phyloP scores from a whole-genome alignment of 176 grass and related monocot species.

The Musa acuminata region DNA sequence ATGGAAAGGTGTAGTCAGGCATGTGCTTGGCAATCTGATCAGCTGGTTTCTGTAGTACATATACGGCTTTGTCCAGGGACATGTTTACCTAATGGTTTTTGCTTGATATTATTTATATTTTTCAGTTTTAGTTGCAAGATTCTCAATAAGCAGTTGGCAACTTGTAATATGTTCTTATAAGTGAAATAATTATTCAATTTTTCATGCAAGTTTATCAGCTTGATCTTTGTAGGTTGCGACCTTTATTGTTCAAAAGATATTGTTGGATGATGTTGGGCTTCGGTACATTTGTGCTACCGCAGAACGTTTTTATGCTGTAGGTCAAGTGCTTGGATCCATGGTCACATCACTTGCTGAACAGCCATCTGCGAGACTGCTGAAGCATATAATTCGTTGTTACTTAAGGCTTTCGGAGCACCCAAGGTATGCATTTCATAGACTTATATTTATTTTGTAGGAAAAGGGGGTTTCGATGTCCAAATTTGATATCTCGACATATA shows the following conservation, averaged over 20 bases:
- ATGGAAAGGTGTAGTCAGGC: too few relatives aligned
- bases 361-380: constrained; percentile 7
- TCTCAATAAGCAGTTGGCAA: background rate
- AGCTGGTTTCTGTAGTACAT: too few relatives aligned
- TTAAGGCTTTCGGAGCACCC: constrained; percentile 12
- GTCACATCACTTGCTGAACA: constrained; percentile 9
- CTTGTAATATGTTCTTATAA: background rate
- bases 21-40: too few relatives aligned
- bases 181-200: background rate
- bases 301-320: constrained; percentile 19
- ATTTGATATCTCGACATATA: background rate
- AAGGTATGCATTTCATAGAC: background rate
- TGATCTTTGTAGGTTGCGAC: constrained; percentile 14
- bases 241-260: constrained; percentile 24
- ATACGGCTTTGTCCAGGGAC: too few relatives aligned
- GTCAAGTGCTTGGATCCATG: constrained; percentile 22
- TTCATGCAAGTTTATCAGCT: background rate
- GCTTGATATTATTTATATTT: background rate
- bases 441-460: background rate
- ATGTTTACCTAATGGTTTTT: background rate
- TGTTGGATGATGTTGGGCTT: constrained; percentile 26
- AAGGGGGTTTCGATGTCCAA: too few relatives aligned
- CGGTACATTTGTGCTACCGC: constrained; percentile 13
- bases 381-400: constrained; percentile 22
- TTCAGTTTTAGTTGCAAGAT: background rate